These are phyloP conservation scores for Linum trigynum DNA, from an alignment of 345 rosid species.

Conservation along the genomic window DNA sequence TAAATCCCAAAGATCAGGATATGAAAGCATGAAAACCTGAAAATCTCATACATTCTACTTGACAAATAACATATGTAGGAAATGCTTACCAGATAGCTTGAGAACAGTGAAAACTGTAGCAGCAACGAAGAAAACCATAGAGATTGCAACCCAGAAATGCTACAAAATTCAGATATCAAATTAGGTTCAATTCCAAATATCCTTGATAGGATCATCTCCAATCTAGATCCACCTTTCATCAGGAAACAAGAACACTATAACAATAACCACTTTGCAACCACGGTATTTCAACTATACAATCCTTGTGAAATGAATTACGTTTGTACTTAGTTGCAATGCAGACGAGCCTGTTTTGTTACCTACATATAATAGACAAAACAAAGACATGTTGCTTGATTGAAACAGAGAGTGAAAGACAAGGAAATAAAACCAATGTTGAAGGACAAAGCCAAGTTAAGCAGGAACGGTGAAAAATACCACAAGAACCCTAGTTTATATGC, in stretches of 20 bases:
- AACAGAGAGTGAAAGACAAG: too few species aligned
- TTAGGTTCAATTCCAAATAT: constrained; percentile 5
- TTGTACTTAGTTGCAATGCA: too few species aligned
- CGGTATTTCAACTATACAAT: not conserved
- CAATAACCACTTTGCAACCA: not conserved
- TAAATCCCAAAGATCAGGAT: too few species aligned
- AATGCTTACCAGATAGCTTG: constrained; percentile 67
- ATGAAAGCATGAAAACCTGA: not conserved
- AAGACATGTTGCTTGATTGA: too few species aligned
- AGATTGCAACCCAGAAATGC: constrained; percentile 97
- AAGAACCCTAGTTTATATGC: too few species aligned
- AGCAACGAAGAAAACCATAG: constrained; percentile 92
- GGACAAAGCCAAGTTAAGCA: too few species aligned
- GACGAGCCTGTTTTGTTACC: too few species aligned
- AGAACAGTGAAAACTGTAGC: constrained; percentile 85
- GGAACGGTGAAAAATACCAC: too few species aligned
- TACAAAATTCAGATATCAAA: constrained; percentile 21
- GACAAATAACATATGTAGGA: constrained; percentile 5
- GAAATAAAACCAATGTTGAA: too few species aligned
- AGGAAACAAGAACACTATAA: not conserved
- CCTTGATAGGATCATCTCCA: constrained; percentile 4
- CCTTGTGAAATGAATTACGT: too few species aligned
- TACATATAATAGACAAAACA: too few species aligned
- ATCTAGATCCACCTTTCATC: not conserved
- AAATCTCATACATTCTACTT: not conserved